phyloP scores from a whole-genome alignment of 495 filamentous ascomycete species.

The Echria macrotheca region DNA sequence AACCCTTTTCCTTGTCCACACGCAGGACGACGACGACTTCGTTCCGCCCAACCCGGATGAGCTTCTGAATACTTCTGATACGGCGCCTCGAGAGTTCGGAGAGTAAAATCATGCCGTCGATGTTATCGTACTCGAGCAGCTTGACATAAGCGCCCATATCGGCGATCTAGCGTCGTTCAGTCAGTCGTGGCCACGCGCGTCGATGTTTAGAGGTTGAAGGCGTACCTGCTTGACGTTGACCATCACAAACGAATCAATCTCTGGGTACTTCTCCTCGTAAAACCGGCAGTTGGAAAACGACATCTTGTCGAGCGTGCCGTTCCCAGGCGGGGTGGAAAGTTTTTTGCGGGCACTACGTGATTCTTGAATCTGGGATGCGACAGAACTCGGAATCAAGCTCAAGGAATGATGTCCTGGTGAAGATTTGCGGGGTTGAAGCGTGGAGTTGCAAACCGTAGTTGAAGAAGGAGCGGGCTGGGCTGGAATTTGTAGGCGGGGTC shows the following conservation, averaged over 20 bases:
- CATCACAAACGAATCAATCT: conserved; percentile 99
- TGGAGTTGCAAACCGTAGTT: no score
- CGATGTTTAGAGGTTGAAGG: background rate
- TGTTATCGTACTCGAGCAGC: conserved; percentile 98
- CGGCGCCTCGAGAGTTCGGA: conserved; percentile 93
- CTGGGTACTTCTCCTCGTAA: conserved; percentile 87
- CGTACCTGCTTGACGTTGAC: conserved; percentile 92
- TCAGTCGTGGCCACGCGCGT: conserved; percentile 10
- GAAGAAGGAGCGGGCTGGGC: no score
- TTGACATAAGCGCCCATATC: conserved; percentile 99
- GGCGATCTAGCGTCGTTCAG: conserved; percentile 63
- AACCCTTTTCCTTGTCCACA: conserved; percentile 97
- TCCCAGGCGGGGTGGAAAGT: conserved; percentile 21
- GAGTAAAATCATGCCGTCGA: conserved; percentile 98
- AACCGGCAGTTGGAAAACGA: conserved; percentile 98
- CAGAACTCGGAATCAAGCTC: background rate
- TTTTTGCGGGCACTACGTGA: conserved; percentile 5
- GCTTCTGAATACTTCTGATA: conserved; percentile 97
- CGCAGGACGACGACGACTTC: conserved; percentile 96
- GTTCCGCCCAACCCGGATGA: conserved; percentile 95
- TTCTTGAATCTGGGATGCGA: background rate
- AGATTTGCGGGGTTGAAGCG: no score
- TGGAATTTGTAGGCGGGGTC: conserved; percentile 17
- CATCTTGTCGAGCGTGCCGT: conserved; percentile 52
- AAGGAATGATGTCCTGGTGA: no score